Percentiles rank a stretch among this genome's conserved stretches.
phyloP scores from a whole-genome alignment of 75 land plant species.

The Cunninghamia lanceolata region DNA sequence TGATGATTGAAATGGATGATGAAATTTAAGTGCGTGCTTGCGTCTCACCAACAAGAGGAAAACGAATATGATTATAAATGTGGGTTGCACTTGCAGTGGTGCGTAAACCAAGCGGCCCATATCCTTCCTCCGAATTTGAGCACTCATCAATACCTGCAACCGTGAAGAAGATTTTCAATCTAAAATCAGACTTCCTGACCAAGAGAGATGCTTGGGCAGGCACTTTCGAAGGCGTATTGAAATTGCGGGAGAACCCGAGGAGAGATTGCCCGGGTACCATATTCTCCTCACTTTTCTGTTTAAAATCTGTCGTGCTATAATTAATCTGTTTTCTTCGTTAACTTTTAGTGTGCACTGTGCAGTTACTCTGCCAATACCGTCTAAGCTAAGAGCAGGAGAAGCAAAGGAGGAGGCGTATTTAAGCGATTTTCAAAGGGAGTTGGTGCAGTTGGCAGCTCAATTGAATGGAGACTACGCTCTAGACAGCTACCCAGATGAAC shows the following conservation, averaged over 20 bases:
- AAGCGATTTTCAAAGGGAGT: slow-evolving; percentile 74
- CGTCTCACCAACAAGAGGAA: no score
- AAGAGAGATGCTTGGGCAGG: slow-evolving; percentile 91
- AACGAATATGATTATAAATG: no score
- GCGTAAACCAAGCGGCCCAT: slow-evolving; percentile 66
- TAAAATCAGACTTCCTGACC: slow-evolving; percentile 46
- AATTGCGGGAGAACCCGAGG: slow-evolving; percentile 41
- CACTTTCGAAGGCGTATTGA: slow-evolving; percentile 61
- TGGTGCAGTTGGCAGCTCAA: slow-evolving; percentile 75
- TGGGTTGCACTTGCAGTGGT: slow-evolving; percentile 81
- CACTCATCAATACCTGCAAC: no score
- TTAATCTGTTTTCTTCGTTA: not conserved
- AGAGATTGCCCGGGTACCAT: slow-evolving; percentile 57
- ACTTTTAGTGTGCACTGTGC: not conserved
- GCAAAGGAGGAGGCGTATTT: slow-evolving; percentile 48
- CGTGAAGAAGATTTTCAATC: no score
- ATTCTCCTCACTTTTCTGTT: not conserved
- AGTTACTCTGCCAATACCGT: slow-evolving; percentile 68
- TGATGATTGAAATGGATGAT: no score
- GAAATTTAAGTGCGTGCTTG: no score
- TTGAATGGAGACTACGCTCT: slow-evolving; percentile 53
- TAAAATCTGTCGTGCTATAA: not conserved
- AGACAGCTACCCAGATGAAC: slow-evolving; percentile 44
- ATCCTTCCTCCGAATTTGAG: no score
- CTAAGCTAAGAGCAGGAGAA: no score